Conservation (phyloP, 306 rosid genomes). For the Luffa acutangula region DNA sequence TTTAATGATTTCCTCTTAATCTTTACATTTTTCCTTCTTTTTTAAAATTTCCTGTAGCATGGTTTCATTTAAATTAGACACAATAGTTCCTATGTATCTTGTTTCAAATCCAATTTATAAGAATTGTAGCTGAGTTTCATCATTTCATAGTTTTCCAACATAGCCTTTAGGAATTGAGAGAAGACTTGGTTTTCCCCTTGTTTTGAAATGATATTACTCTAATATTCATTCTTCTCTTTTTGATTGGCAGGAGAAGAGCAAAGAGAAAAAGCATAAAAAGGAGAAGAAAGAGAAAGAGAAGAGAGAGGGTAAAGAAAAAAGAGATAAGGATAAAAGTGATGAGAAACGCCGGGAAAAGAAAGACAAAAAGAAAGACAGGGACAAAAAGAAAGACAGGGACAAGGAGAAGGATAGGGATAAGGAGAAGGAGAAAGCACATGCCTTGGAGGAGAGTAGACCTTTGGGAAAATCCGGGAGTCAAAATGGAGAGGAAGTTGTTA, state of each 20-base stretch:
- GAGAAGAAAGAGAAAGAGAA: slow-evolving; percentile 72
- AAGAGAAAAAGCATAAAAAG: slow-evolving; percentile 62
- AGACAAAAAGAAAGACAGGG: slow-evolving; percentile 68
- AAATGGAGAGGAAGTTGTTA: slow-evolving; percentile 32
- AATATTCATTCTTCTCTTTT: background rate
- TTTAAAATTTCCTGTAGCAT: background rate
- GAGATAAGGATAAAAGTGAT: slow-evolving; percentile 63
- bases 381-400: slow-evolving; percentile 57
- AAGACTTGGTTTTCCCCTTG: background rate
- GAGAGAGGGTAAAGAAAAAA: slow-evolving; percentile 59
- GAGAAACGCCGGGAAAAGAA: slow-evolving; percentile 64
- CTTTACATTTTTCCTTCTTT: background rate
- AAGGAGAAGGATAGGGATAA: slow-evolving; percentile 50
- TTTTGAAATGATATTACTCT: background rate
- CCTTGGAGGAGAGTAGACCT: slow-evolving; percentile 44
- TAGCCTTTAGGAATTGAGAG: background rate
- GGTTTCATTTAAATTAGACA: background rate
- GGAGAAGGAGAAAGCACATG: slow-evolving; percentile 37
- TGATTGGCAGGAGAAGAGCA: slow-evolving; percentile 58
- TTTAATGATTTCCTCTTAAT: background rate
- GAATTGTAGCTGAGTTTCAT: background rate
- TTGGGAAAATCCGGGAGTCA: slow-evolving; percentile 32
- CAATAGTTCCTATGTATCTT: background rate
- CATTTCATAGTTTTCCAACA: background rate
- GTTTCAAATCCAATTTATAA: background rate